Base-by-base conservation (phyloP, 2,329 filamentous ascomycete genomes). In the Sporothrix pallida region DNA sequence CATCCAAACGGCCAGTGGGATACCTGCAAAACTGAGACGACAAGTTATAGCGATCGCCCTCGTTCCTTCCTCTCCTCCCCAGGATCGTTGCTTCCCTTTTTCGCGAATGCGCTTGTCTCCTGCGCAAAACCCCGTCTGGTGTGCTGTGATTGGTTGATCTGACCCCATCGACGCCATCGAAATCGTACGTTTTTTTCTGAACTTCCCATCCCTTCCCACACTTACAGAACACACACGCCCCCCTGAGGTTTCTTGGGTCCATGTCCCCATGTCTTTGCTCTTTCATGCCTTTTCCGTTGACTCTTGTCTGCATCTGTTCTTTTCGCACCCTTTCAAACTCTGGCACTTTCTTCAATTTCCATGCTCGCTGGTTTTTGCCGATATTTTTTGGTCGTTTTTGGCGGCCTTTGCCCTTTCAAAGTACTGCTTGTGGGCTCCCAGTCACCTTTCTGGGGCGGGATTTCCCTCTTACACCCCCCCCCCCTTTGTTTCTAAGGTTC, bases 181-280 rank as follows among this genome's bases (percentile, higher is more conserved):
- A 76, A 80, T 80, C 80, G 78, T 80, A 80, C 77, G 78, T 80
- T 80, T 80, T 80, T 77, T 76, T 75, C 52, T 73, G 42, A 77
- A 75, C 77, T 77, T 73, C 48, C 74, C 63, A 68, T 65, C 60
- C 75, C 76, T 70, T 77, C 73, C 76, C 70, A 77, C 72, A 76
- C 78, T 26, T 31, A 13, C 48, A 69, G 46, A 56, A 54, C 17
- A 42, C 67, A 67, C 54, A 37, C 58, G 10, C 58, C 72, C 56
- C 52, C 46, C 26, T 65, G 44, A 15, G 20, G 54, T 68, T 72
- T 74, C 48, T 54, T 42, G 67, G 67, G 48, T 52, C 48, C 65
- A 52, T n/a, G 15, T 31, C 65, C 48, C 65, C 65, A 52, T 69
- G 15, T 54, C 46, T 56, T 50, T 74, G 37, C 10, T 46, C 44